Conservation (phyloP, 2,329 filamentous ascomycete genomes). For the Pleurostoma richardsiae region DNA sequence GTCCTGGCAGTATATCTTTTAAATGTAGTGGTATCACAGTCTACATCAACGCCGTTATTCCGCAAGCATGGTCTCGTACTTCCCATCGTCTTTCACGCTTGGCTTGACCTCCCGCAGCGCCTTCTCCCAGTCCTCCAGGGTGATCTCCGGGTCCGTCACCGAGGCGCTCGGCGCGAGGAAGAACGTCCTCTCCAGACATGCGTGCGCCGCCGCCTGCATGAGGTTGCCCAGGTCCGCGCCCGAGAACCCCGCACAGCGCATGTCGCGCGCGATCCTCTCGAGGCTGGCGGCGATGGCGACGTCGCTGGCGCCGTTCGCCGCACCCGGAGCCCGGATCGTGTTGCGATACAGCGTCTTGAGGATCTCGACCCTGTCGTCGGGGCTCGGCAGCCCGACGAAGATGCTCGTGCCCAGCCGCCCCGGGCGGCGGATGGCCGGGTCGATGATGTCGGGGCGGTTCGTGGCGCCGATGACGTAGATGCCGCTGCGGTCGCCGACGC, state of each 20-base stretch:
- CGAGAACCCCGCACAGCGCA: slow-evolving; percentile 71
- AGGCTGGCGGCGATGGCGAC: slow-evolving; percentile 29
- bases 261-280: slow-evolving; percentile 59
- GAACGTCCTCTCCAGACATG: slow-evolving; percentile 26
- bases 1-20: too few relatives aligned
- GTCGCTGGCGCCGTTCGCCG: slow-evolving; percentile 19
- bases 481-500: slow-evolving; percentile 70
- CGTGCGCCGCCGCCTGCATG: slow-evolving; percentile 28
- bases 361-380: slow-evolving; percentile 76
- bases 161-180: slow-evolving; percentile 12
- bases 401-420: slow-evolving; percentile 84
- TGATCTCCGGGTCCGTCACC: slow-evolving; percentile 21
- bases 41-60: not conserved
- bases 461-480: slow-evolving; percentile 95
- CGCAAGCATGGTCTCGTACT: slow-evolving; percentile 24
- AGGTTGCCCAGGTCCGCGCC: slow-evolving; percentile 59
- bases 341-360: slow-evolving; percentile 61
- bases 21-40: too few relatives aligned
- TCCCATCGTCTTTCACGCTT: slow-evolving; percentile 42
- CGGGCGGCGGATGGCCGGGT: slow-evolving; percentile 88
- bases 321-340: slow-evolving; percentile 24
- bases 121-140: slow-evolving; percentile 44
- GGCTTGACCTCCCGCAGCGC: slow-evolving; percentile 42
- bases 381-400: slow-evolving; percentile 80
- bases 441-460: slow-evolving; percentile 94